Evolutionary conservation across 768 basidiomycete species (phyloP).

Genomic region (Russula ochroleuca): DNA sequence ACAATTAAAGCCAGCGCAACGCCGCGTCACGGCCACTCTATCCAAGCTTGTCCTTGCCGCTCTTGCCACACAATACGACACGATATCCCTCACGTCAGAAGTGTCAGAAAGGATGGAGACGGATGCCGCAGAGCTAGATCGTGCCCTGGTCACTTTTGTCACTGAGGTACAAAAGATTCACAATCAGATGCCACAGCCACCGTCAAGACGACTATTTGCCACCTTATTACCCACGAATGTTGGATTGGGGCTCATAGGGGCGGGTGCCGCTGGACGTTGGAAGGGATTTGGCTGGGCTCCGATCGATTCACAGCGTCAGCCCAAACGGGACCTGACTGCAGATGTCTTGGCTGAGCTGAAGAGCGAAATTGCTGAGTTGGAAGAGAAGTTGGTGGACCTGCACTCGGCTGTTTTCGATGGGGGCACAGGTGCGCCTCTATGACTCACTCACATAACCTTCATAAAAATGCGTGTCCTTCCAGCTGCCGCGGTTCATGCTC

Average conservation of each 20-base stretch:
- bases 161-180: slow-evolving; percentile 62
- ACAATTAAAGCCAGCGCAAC: slow-evolving; percentile 68
- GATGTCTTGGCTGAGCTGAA: slow-evolving; percentile 55
- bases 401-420: slow-evolving; percentile 28
- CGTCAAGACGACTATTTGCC: slow-evolving; percentile 54
- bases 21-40: slow-evolving; percentile 83
- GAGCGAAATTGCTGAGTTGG: slow-evolving; percentile 44
- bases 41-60: slow-evolving; percentile 87
- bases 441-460: not conserved
- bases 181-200: slow-evolving; percentile 32
- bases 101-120: slow-evolving; percentile 67
- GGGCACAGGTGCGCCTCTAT: slow-evolving; percentile 25
- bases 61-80: slow-evolving; percentile 84
- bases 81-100: slow-evolving; percentile 55
- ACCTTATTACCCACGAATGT: slow-evolving; percentile 58
- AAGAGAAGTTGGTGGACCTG: slow-evolving; percentile 44
- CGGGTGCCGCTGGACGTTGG: slow-evolving; percentile 72
- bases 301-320: slow-evolving; percentile 43
- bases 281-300: slow-evolving; percentile 82
- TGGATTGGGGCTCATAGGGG: slow-evolving; percentile 76
- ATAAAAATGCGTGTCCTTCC: slow-evolving; percentile 4
- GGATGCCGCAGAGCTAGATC: slow-evolving; percentile 72
- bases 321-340: slow-evolving; percentile 42
- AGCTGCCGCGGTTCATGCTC: slow-evolving; percentile 33
- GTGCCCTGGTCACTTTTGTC: slow-evolving; percentile 64